Base-by-base conservation (phyloP, 305 asterid species). In the Solanum hybrid region DNA sequence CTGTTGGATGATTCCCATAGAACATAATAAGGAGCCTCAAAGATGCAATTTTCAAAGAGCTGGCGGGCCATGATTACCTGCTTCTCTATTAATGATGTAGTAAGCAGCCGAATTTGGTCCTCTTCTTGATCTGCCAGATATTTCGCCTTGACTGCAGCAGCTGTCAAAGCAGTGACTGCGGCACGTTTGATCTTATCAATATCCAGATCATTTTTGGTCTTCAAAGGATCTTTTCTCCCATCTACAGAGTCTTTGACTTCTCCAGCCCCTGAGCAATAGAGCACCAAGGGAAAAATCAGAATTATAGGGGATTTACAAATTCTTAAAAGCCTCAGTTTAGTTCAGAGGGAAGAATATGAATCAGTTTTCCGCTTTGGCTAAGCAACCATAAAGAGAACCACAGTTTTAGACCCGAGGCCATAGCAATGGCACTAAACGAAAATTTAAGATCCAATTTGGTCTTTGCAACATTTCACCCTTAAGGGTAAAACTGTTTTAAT, bases 71-170 rank as follows among this genome's bases (percentile, higher is more conserved):
- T 45, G 37, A 22, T 32, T 95, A 97, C 99, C 99, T 96, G 98
- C 86, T 95, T 97, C 86, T 95, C 99, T 79, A 96, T 89, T 82
- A 97, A 91, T 45, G 91, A 92, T 24, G 97, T 85, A 73, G 98
- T 93, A 71, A 98, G 98, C 91, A 92, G 95, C 87, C 95, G 99
- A 92, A 98, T 96, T 86, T 95, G 96, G 76, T 95, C 95, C 92
- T 98, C 99, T 94, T 98, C 99, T 87, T 94, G 95, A 71, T 93
- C 95, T 24, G 99, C 99, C 64, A 98, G 98, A 93, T 95, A 91
- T 95, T 96, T 98, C 85, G 99, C 98, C 93, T 98, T 98, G 92
- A 96, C 94, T n/a, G 99, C 99, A 89, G 98, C 98, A 92, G 98
- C 98, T 82, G 99, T 95, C 86, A 97, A 88, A 91, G 99, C 95